Conservation (phyloP, 2,329 filamentous ascomycete genomes). For the Herpotrichia juniperi region DNA sequence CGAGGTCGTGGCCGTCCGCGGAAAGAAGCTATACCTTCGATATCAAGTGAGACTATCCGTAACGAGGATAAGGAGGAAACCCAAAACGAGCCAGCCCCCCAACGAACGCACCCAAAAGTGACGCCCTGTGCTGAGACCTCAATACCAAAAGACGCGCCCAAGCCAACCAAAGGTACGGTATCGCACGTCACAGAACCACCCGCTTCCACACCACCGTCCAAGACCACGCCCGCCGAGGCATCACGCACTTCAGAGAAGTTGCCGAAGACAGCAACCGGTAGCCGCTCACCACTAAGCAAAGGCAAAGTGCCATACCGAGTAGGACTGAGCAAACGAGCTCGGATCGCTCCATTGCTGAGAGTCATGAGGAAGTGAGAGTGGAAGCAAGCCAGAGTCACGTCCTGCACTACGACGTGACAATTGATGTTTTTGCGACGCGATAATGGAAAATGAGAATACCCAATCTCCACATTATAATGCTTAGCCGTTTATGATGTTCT, state of each 20-base stretch:
- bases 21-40: conserved; percentile 17
- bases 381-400: background rate
- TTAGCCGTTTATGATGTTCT: background rate
- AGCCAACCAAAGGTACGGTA: background rate
- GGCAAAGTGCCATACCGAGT: conserved; percentile 54
- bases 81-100: conserved; percentile 2
- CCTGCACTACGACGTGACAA: background rate
- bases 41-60: conserved; percentile 8
- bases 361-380: conserved; percentile 51
- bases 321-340: conserved; percentile 55
- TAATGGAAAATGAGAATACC: conserved; percentile 4
- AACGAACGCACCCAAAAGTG: conserved; percentile 9
- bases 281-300: conserved; percentile 35
- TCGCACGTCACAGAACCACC: conserved; percentile 1
- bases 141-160: background rate
- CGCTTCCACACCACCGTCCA: conserved; percentile 8
- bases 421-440: conserved; percentile 1
- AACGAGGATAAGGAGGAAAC: conserved; percentile 1
- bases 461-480: background rate
- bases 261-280: conserved; percentile 15
- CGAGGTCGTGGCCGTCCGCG: conserved; percentile 39
- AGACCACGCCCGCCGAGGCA: background rate
- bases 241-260: conserved; percentile 24
- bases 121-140: background rate
- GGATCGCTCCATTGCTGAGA: conserved; percentile 56